Percentiles rank a stretch among this genome's conserved stretches.
Conservation (phyloP, 108 stramenopile species). For the Ochromonas danica region DNA sequence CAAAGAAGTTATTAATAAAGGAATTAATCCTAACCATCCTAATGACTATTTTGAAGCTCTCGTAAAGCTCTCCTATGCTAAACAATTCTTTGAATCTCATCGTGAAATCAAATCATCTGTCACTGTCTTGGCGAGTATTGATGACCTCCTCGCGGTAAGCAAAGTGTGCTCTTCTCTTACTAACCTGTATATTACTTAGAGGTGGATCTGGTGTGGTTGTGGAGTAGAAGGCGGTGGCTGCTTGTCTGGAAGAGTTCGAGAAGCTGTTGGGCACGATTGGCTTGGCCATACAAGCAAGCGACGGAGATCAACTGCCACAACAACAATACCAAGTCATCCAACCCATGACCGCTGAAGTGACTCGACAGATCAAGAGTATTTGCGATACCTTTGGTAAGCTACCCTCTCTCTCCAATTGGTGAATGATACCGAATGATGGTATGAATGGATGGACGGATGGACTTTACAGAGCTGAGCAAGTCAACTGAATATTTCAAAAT, state of each 20-base stretch:
- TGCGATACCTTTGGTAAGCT: conserved; percentile 5
- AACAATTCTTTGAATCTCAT: conserved; percentile 5
- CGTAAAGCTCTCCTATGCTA: neutral
- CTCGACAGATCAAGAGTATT: neutral
- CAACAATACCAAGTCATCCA: too few species aligned
- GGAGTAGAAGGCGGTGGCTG: too few species aligned
- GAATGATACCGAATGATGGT: neutral
- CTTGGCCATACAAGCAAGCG: too few species aligned
- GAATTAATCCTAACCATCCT: neutral
- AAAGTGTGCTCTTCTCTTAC: too few species aligned
- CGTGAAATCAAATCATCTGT: conserved; percentile 2
- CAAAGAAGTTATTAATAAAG: neutral
- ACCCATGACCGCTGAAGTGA: too few species aligned
- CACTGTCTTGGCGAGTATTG: neutral
- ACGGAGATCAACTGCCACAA: too few species aligned
- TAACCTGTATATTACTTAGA: too few species aligned
- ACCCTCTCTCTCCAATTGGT: neutral
- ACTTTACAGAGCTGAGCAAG: conserved; percentile 3
- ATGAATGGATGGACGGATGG: too few species aligned
- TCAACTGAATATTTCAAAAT: neutral
- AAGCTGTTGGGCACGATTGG: too few species aligned
- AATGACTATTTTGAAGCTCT: neutral
- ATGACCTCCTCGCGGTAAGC: neutral
- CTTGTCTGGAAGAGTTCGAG: neutral
- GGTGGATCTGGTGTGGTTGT: too few species aligned